Evolutionary conservation across 225 moss, liverwort and hornwort species (phyloP), one percentile per base, ranked within the genome.

Genomic region (Takakia lepidozioides): DNA sequence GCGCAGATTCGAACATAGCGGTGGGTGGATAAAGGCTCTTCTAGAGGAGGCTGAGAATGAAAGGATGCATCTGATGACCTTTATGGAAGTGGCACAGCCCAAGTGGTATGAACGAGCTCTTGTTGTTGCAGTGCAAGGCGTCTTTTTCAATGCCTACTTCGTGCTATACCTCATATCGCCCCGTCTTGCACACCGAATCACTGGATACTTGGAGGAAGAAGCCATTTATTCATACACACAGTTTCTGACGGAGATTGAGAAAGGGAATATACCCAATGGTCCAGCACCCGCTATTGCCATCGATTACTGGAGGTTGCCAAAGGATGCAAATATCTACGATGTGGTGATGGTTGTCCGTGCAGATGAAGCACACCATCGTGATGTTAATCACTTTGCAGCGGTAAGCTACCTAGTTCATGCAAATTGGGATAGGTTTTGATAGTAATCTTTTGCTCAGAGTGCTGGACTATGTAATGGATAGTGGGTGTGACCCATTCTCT

Each of bases 21-120:
- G 95, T 3, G 93, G 93, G 8, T 98, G 95, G 95, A 87, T 98
- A 55, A 90, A 87, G 68, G 95, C 87, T 1, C 63, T 98, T 5
- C 59, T 98, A 3, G 95, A 98, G 46, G 95, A 98, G 51, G 95
- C 95, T n/a, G 95, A 98, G 56, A 98, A 98, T 17, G 95, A 98
- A 67, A 82, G 95, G 0, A 98, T 98, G 95, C 95, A 98, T 71
- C 65, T 98, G 27, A 98, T 98, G 95, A 87, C 82, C 3, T 87
- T 87, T 10, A 87, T 87, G 95, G 95, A 98, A 21, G 60, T 98
- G 34, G 71, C 91, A 4, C 16, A 85, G 35, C 95, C 95, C n/a
- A 61, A 34, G 14, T 90, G 90, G 95, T 98, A 72, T 20, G 90
- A 90, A 36, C 74, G 95, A 2, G 62, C 59, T 18, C 24, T 89